Percentiles rank a stretch among this genome's conserved stretches.
Evolutionary conservation across 345 rosid species (phyloP).

Genomic region (Ricinus communis): DNA sequence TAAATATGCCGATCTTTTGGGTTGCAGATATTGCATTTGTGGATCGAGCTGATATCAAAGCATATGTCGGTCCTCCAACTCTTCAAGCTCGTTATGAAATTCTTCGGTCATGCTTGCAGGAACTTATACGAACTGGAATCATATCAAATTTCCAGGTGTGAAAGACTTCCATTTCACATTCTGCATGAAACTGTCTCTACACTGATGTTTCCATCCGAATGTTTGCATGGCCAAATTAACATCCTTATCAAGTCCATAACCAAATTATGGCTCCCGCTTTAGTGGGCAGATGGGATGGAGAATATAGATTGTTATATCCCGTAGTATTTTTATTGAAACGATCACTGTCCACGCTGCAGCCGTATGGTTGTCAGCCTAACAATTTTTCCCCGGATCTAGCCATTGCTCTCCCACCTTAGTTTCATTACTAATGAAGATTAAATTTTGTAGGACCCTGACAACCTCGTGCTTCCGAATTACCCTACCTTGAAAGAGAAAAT

Average conservation of each 20-base stretch:
- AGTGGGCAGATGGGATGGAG: neutral
- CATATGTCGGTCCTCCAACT: slow-evolving; percentile 95
- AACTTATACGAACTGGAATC: slow-evolving; percentile 69
- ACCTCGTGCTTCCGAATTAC: slow-evolving; percentile 55
- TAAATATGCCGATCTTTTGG: slow-evolving; percentile 4
- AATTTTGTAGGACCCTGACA: slow-evolving; percentile 51
- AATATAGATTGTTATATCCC: neutral
- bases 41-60: slow-evolving; percentile 96
- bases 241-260: neutral
- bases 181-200: slow-evolving; percentile 9
- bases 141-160: slow-evolving; percentile 64
- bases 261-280: neutral
- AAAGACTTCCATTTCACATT: neutral
- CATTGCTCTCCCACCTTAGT: neutral
- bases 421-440: slow-evolving; percentile 4
- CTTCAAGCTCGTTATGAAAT: slow-evolving; percentile 92
- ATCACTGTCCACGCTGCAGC: neutral
- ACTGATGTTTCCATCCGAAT: slow-evolving; percentile 2
- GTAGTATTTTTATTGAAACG: neutral
- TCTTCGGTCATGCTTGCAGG: slow-evolving; percentile 80
- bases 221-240: neutral
- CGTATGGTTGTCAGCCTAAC: neutral
- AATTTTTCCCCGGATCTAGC: neutral
- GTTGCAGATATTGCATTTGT: slow-evolving; percentile 91
- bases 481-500: slow-evolving; percentile 54